Conservation (phyloP, 441 rosid genomes). For the Aleurites moluccanus region DNA sequence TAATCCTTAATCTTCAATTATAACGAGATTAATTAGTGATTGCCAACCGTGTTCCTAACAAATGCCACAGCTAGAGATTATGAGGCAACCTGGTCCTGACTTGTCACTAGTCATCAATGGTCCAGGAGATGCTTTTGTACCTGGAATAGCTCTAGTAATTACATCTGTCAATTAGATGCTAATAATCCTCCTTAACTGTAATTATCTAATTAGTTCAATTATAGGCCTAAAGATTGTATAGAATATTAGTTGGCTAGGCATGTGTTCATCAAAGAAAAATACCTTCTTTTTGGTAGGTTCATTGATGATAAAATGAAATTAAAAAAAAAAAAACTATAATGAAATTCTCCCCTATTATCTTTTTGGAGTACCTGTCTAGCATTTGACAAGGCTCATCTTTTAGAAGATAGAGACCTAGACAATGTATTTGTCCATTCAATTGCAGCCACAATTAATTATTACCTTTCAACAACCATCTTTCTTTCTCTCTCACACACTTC, state of each 20-base stretch:
- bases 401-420: slow-evolving; percentile 13
- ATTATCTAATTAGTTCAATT: slow-evolving; percentile 12
- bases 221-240: slow-evolving; percentile 19
- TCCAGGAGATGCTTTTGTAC: background rate
- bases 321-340: too few relatives aligned
- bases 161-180: slow-evolving; percentile 23
- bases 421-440: background rate
- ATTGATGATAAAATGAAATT: background rate
- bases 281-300: slow-evolving; percentile 11
- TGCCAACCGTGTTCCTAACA: background rate
- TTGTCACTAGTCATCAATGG: slow-evolving; percentile 5
- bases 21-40: background rate
- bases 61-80: background rate
- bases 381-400: slow-evolving; percentile 14
- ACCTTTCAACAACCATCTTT: too few relatives aligned
- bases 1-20: slow-evolving; percentile 1
- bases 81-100: background rate
- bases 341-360: background rate
- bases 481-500: too few relatives aligned
- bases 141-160: background rate
- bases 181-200: background rate
- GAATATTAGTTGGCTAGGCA: slow-evolving; percentile 14
- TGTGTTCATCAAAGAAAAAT: slow-evolving; percentile 15
- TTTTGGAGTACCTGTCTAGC: background rate
- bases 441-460: background rate